Evolutionary conservation across 78 protist genomes (phyloP).

Genomic region (Dictyostelium purpureum): DNA sequence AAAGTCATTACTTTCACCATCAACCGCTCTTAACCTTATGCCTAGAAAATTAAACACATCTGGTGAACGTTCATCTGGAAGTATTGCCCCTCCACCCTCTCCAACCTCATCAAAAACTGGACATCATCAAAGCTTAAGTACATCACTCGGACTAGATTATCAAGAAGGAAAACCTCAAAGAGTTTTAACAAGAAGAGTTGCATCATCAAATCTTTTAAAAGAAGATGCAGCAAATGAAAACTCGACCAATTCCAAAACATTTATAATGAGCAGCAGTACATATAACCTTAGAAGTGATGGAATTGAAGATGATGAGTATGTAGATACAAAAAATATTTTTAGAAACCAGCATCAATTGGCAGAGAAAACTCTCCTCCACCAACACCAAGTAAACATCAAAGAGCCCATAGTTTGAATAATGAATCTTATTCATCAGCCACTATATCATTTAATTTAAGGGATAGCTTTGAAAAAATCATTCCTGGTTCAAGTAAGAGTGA

Average conservation of each 20-base stretch:
- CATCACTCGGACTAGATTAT: background rate
- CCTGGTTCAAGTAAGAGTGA: too few relatives aligned
- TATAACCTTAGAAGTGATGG: background rate
- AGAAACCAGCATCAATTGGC: too few relatives aligned
- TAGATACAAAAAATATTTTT: too few relatives aligned
- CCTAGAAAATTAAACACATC: background rate
- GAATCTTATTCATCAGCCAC: too few relatives aligned
- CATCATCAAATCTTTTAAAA: background rate
- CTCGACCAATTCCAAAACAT: background rate
- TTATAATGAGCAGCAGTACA: background rate
- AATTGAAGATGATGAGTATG: background rate
- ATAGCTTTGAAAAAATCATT: too few relatives aligned
- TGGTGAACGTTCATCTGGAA: background rate
- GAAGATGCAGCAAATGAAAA: background rate
- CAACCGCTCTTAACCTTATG: background rate
- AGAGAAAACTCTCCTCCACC: too few relatives aligned
- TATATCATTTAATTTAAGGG: too few relatives aligned
- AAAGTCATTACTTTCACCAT: too few relatives aligned
- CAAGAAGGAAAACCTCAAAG: slow-evolving; percentile 4
- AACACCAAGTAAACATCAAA: too few relatives aligned
- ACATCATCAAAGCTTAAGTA: too few relatives aligned
- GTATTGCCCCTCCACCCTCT: background rate
- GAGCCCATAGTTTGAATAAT: too few relatives aligned
- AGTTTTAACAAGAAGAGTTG: background rate
- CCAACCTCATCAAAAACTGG: background rate